Conservation (phyloP, 1,284 basidiomycete genomes). For the Pseudozyma sp. region DNA sequence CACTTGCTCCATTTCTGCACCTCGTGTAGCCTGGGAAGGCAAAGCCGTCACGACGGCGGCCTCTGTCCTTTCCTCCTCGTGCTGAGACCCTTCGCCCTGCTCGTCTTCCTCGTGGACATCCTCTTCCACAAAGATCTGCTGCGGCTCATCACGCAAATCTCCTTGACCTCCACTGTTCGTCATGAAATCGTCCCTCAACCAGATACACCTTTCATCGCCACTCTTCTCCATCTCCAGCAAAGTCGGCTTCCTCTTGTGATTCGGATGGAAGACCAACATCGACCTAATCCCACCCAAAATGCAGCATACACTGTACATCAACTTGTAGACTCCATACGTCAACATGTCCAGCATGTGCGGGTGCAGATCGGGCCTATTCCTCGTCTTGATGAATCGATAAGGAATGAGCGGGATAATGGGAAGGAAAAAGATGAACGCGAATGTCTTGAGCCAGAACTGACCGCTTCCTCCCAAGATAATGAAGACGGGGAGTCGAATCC, state of each 20-base stretch:
- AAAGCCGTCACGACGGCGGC: constrained; percentile 3
- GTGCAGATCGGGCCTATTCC: constrained; percentile 31
- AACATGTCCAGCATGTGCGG: constrained; percentile 35
- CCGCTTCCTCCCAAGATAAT: constrained; percentile 26
- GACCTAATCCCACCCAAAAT: constrained; percentile 24
- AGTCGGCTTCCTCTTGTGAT: constrained; percentile 19
- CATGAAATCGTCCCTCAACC: constrained; percentile 34
- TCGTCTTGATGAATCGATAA: constrained; percentile 30
- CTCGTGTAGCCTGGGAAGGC: not conserved
- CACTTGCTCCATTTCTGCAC: not conserved
- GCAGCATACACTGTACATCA: constrained; percentile 31
- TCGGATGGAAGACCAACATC: constrained; percentile 35
- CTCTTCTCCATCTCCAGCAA: constrained; percentile 34
- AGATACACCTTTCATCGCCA: constrained; percentile 28
- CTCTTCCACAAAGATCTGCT: constrained; percentile 22
- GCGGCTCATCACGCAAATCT: constrained; percentile 25
- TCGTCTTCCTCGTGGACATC: not conserved
- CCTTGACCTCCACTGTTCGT: constrained; percentile 25
- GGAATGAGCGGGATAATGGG: constrained; percentile 27
- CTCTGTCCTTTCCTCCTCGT: not conserved
- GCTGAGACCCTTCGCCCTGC: not conserved
- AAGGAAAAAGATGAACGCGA: constrained; percentile 26
- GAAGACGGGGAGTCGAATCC: constrained; percentile 41
- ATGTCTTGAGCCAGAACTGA: constrained; percentile 29
- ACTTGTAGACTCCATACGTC: constrained; percentile 39